Evolutionary conservation across 306 rosid genomes (phyloP), one percentile per base, ranked within the genome.

Genomic region (Canavalia gladiata): DNA sequence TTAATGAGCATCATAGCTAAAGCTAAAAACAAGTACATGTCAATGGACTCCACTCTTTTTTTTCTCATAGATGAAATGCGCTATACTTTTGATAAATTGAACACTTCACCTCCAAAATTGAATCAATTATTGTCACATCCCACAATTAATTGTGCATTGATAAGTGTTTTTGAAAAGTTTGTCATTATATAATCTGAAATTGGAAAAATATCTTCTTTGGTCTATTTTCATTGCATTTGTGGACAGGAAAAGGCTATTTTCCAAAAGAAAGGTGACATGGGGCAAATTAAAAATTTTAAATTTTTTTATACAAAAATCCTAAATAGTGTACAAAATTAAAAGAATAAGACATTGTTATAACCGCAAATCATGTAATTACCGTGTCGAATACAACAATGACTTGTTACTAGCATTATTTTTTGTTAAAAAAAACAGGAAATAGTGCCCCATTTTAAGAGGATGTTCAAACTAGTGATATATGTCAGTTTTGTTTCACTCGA

Each of bases 1-100:
- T 59, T 31, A 46, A 29, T 58, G 30, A 75, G 43, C 69, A 75
- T 75, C 12, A 59, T 75, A 75, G 70, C 80, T 59, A 46, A 7
- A 60, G 50, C 31, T 25, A 25, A 31, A 63, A 63, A 62, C 69
- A 35, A 76, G 30, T 9, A 25, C 12, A 62, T 63, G 69, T 49
- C 62, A 8, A 18, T 18, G 25, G 25, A 18, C 25, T 18, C 25
- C 25, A 18, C 25, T 18, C 25, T 18, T 18, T 18, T 18, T 18
- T 18, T 18, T 18, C 25, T 18, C 25, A 18, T 18, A 18, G 25
- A 18, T 18, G 25, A 18, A 18, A 18, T 18, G 25, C 25, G 25
- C 25, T 18, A 18, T 18, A 18, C 25, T 18, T 18, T 18, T 18
- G 25, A 18, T 18, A 18, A 63, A 45, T 75, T 47, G 80, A 76